Conservation (phyloP, 495 filamentous ascomycete species). For the Alectoria sarmentosa region DNA sequence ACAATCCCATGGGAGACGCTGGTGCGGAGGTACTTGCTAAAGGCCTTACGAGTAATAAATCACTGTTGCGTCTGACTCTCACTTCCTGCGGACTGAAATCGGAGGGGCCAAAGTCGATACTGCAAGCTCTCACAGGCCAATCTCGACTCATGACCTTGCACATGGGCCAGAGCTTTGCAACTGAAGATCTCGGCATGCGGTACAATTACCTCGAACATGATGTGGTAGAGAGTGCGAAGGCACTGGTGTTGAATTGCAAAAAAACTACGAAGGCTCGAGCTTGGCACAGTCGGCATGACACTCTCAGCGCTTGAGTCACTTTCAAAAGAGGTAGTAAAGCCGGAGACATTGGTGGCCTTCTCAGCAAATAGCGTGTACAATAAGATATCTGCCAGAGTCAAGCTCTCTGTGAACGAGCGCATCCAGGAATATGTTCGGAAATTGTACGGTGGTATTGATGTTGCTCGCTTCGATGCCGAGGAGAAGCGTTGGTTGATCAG, state of each 20-base stretch:
- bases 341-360: slow-evolving; percentile 20
- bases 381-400: slow-evolving; percentile 27
- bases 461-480: slow-evolving; percentile 21
- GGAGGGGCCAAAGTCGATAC: slow-evolving; percentile 26
- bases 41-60: slow-evolving; percentile 17
- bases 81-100: slow-evolving; percentile 28
- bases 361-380: slow-evolving; percentile 14
- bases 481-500: slow-evolving; percentile 33
- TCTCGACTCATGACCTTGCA: slow-evolving; percentile 27
- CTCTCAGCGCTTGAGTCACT: slow-evolving; percentile 17
- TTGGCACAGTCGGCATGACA: slow-evolving; percentile 24
- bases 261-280: slow-evolving; percentile 25
- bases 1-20: slow-evolving; percentile 29
- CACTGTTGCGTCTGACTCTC: slow-evolving; percentile 24
- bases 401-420: slow-evolving; percentile 15
- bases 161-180: slow-evolving; percentile 32
- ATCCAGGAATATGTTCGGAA: background rate
- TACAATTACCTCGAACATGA: slow-evolving; percentile 30
- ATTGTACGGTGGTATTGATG: slow-evolving; percentile 21
- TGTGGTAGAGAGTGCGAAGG: slow-evolving; percentile 14
- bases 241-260: slow-evolving; percentile 13
- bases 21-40: slow-evolving; percentile 1
- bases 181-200: slow-evolving; percentile 31
- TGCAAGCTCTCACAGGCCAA: slow-evolving; percentile 22
- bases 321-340: background rate